Conservation (phyloP, 1,284 basidiomycete species). For the Puccinia triticina region DNA sequence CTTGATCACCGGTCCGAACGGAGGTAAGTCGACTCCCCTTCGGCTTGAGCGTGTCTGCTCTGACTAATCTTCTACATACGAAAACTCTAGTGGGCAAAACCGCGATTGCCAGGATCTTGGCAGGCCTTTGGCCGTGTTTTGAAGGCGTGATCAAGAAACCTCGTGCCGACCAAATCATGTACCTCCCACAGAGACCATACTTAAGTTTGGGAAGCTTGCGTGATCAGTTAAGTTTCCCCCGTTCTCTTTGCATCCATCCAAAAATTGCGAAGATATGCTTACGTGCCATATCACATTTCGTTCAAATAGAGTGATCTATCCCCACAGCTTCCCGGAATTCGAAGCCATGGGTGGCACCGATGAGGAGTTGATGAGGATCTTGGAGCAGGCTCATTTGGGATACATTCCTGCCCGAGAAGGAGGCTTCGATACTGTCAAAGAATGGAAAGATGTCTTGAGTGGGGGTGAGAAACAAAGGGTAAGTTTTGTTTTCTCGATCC, state of each 20-base stretch:
- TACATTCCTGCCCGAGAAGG: constrained; percentile 87
- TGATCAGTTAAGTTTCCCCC: constrained; percentile 71
- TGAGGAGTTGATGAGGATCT: constrained; percentile 72
- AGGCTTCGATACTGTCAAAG: constrained; percentile 84
- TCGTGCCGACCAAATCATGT: constrained; percentile 70
- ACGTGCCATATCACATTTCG: not conserved
- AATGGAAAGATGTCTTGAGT: constrained; percentile 89
- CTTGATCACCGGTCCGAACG: constrained; percentile 83
- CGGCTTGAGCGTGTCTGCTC: not conserved
- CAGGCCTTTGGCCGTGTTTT: constrained; percentile 77
- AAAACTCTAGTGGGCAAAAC: constrained; percentile 74
- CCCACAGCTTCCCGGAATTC: constrained; percentile 79
- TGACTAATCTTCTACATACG: not conserved
- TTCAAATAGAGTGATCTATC: constrained; percentile 70
- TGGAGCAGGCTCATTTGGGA: constrained; percentile 78
- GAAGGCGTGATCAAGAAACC: constrained; percentile 61
- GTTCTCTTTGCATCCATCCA: constrained; percentile 41
- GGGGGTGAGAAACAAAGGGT: constrained; percentile 94
- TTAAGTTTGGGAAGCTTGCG: constrained; percentile 82
- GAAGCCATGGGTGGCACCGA: constrained; percentile 69
- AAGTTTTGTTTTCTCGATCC: constrained; percentile 55
- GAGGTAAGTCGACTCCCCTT: constrained; percentile 51
- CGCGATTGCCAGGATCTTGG: constrained; percentile 83
- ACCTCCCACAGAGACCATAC: constrained; percentile 89
- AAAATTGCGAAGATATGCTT: not conserved